phyloP scores from a whole-genome alignment of 1,139 yeast genomes.

The Scheffersomyces lignicola region DNA sequence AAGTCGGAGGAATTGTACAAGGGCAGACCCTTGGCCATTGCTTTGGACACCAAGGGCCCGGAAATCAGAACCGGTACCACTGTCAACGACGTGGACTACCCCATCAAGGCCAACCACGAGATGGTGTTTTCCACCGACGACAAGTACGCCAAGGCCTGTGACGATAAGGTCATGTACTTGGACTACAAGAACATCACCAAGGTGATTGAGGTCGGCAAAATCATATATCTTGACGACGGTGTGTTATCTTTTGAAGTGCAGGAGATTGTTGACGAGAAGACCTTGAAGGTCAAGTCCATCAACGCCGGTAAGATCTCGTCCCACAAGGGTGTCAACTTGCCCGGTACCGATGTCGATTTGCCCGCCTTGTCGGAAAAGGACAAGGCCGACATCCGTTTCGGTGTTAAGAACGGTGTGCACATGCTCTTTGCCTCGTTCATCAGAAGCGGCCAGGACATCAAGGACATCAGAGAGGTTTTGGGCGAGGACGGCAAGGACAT shows the following conservation, averaged over 20 bases:
- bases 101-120: constrained; percentile 82
- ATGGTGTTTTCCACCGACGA: constrained; percentile 94
- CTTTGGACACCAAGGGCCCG: constrained; percentile 99
- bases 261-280: constrained; percentile 74
- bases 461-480: constrained; percentile 85
- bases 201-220: constrained; percentile 83
- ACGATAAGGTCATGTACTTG: constrained; percentile 79
- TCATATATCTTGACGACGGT: constrained; percentile 96
- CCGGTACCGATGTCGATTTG: constrained; percentile 97
- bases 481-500: constrained; percentile 97
- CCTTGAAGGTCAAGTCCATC: constrained; percentile 82
- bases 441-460: constrained; percentile 89
- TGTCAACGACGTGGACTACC: constrained; percentile 70
- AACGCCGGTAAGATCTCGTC: constrained; percentile 95
- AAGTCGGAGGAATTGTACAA: constrained; percentile 86
- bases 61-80: constrained; percentile 99
- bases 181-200: constrained; percentile 97
- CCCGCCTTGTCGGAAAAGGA: constrained; percentile 98
- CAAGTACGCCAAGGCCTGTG: constrained; percentile 65
- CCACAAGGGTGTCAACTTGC: constrained; percentile 98
- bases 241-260: constrained; percentile 91
- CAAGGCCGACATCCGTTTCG: constrained; percentile 84
- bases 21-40: constrained; percentile 97
- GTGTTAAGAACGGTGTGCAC: constrained; percentile 96
- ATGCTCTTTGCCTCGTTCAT: constrained; percentile 98